A percentile compares a stretch with the other conserved stretches of the same genome.
Conservation (phyloP, 257 asterid species). For the Agastache rugosa region DNA sequence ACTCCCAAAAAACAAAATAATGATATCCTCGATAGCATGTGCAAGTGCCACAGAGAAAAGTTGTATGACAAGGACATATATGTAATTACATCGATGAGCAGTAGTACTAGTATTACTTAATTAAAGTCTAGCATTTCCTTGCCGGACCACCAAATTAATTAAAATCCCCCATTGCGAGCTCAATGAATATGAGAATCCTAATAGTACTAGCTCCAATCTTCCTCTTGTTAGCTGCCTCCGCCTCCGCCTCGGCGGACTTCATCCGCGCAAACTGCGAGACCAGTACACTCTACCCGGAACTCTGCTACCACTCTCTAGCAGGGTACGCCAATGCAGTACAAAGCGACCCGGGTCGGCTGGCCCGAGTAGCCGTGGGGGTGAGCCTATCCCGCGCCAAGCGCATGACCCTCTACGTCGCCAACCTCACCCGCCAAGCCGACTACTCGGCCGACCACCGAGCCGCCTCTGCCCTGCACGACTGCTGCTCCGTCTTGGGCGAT, state of each 20-base stretch:
- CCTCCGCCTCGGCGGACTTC: conserved; percentile 42
- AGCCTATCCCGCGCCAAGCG: conserved; percentile 54
- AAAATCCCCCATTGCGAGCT: too few species aligned
- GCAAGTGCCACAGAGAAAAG: background rate
- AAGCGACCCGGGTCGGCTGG: conserved; percentile 61
- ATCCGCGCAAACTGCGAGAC: conserved; percentile 63
- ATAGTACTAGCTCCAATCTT: conserved; percentile 17
- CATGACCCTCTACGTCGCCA: conserved; percentile 49
- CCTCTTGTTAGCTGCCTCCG: conserved; percentile 30
- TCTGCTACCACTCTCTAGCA: conserved; percentile 65
- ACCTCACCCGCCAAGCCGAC: conserved; percentile 57
- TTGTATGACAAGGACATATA: background rate
- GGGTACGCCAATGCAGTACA: conserved; percentile 56
- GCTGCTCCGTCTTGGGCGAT: conserved; percentile 58
- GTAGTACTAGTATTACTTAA: background rate
- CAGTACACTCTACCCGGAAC: conserved; percentile 58
- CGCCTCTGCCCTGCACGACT: conserved; percentile 74
- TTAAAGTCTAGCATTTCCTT: background rate
- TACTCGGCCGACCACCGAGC: conserved; percentile 59
- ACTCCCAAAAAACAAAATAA: background rate
- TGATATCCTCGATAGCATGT: background rate
- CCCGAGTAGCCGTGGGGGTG: conserved; percentile 62
- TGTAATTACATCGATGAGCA: background rate
- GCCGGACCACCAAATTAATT: background rate
- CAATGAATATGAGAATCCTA: background rate